Evolutionary conservation across 108 stramenopile species (phyloP), one percentile per base, ranked within the genome.

Genomic region (Cyclostephanos invisitatus): DNA sequence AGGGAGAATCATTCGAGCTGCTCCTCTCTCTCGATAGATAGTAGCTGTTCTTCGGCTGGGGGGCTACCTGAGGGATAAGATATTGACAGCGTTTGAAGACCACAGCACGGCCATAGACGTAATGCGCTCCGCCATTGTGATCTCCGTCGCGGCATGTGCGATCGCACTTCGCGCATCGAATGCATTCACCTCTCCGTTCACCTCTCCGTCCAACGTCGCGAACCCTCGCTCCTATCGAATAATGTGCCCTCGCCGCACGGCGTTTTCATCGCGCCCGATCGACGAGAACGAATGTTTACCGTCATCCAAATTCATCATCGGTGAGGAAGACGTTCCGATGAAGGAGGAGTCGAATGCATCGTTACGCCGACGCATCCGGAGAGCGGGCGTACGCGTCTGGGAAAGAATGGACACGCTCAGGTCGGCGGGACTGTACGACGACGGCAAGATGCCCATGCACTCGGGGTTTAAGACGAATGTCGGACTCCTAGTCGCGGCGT

Each of bases 401-500:
- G 50, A 71, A 67, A 53, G 80, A 48, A 75, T 74, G 65, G 70
- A 81, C 58, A 81, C 80, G 25, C 64, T 81, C 58, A 70, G 75
- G 62, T 57, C 80, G 42, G 80, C 80, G 2, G 80, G 80, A n/a
- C 46, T 81, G 29, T 66, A 37, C 27, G 49, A 73, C 6, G 64
- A 80, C 24, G 67, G 44, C 2, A 55, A 74, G 69, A 59, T 54
- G 32, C 80, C 80, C 5, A 49, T 75, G 73, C 64, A 71, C 59
- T 25, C 74, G 17, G 80, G 80, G 37, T 81, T 81, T 64, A 81
- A 81, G 59, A 70, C 54, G 22, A 81, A 81, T 57, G 80, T 74
- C 14, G 53, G 36, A n/a, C 63, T 85, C 24, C 74, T 89, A 35
- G 76, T 73, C 17, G 74, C 72, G 27, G 92, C 85, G 48, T 89